A percentile compares a stretch with the other conserved stretches of the same genome.
Evolutionary conservation across 352 stramenopile species (phyloP).

Genomic region (Elongisporangium undulatum): DNA sequence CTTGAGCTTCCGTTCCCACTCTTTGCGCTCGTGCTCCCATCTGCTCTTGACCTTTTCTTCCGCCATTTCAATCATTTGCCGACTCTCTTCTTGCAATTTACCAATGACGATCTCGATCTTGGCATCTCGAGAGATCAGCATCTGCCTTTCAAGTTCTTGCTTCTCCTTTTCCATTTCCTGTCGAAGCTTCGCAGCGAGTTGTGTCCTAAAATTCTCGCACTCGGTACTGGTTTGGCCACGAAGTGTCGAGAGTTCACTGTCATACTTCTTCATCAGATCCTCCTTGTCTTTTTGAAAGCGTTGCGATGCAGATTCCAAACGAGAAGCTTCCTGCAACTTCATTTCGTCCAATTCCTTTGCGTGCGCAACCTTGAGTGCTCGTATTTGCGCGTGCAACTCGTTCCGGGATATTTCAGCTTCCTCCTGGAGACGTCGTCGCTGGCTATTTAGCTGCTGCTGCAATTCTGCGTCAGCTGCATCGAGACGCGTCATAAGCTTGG

Average conservation of each 20-base stretch:
- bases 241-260: slow-evolving; percentile 42
- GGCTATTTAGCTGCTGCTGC: slow-evolving; percentile 71
- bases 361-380: slow-evolving; percentile 39
- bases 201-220: slow-evolving; percentile 57
- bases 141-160: slow-evolving; percentile 55
- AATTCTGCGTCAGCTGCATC: slow-evolving; percentile 70
- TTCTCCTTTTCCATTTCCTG: slow-evolving; percentile 58
- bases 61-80: slow-evolving; percentile 40
- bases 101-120: slow-evolving; percentile 83
- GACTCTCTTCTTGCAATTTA: slow-evolving; percentile 70
- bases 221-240: slow-evolving; percentile 57
- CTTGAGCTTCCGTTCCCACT: slow-evolving; percentile 70
- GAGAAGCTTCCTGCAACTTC: slow-evolving; percentile 36
- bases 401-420: slow-evolving; percentile 58
- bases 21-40: slow-evolving; percentile 53
- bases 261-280: slow-evolving; percentile 57
- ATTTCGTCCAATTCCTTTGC: slow-evolving; percentile 60
- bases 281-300: slow-evolving; percentile 60
- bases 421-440: slow-evolving; percentile 67
- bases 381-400: slow-evolving; percentile 50
- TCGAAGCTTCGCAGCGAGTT: slow-evolving; percentile 47
- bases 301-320: slow-evolving; percentile 26
- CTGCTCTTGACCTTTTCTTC: slow-evolving; percentile 44
- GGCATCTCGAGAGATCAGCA: slow-evolving; percentile 64
- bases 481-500: slow-evolving; percentile 65